phyloP scores from a whole-genome alignment of 768 basidiomycete genomes.

The Lactifluus hygrophoroides region DNA sequence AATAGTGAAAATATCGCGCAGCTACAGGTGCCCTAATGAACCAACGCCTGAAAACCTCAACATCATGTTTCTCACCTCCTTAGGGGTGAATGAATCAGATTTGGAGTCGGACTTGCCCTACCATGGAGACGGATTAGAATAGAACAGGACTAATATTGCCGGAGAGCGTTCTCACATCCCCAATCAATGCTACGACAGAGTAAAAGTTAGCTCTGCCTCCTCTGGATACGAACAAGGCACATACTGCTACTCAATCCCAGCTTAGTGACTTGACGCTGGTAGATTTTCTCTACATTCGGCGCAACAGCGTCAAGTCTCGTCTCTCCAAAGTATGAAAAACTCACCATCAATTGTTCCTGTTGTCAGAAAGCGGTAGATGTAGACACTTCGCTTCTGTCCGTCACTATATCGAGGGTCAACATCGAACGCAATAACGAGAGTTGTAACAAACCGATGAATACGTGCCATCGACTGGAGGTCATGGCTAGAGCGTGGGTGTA shows the following conservation, averaged over 20 bases:
- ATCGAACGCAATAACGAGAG: not conserved
- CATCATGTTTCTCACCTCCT: constrained; percentile 51
- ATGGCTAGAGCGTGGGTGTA: constrained; percentile 39
- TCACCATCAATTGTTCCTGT: constrained; percentile 84
- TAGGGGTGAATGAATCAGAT: constrained; percentile 77
- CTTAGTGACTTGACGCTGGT: constrained; percentile 91
- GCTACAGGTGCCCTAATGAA: constrained; percentile 34
- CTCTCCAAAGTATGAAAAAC: not conserved
- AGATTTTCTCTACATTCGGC: constrained; percentile 65
- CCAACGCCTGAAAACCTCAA: constrained; percentile 5
- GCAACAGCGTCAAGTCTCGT: not conserved
- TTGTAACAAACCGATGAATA: constrained; percentile 64
- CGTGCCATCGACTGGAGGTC: constrained; percentile 97
- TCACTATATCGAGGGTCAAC: constrained; percentile 44
- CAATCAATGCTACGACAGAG: constrained; percentile 51
- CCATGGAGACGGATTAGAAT: not conserved
- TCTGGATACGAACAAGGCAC: constrained; percentile 27
- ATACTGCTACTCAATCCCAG: constrained; percentile 80
- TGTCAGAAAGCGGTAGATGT: constrained; percentile 81
- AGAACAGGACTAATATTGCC: constrained; percentile 16
- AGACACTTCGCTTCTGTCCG: constrained; percentile 87
- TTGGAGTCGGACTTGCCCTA: constrained; percentile 48
- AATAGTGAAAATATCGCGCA: constrained; percentile 89
- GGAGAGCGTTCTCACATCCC: constrained; percentile 38
- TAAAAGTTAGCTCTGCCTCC: constrained; percentile 2